Percentiles rank a stretch among this genome's conserved stretches.
phyloP scores from a whole-genome alignment of 2,329 filamentous ascomycete genomes.

The Trichoderma koningii region DNA sequence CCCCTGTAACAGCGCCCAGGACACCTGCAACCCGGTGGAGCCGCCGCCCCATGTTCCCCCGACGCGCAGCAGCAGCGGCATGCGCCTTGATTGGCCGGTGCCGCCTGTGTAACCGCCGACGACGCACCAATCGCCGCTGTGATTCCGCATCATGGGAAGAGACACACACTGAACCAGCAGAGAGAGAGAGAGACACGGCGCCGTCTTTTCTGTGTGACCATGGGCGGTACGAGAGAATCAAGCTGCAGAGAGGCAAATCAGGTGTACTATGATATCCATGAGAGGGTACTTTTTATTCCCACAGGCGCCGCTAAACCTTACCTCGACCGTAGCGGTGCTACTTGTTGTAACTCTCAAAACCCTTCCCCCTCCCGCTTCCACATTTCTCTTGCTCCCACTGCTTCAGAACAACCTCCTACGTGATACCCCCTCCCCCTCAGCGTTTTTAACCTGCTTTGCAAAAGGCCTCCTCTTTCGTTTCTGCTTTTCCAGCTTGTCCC shows the following conservation, averaged over 20 bases:
- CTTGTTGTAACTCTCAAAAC: neutral
- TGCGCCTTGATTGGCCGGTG: slow-evolving; percentile 40
- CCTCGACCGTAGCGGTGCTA: neutral
- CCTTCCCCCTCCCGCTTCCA: slow-evolving; percentile 13
- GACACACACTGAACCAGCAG: neutral
- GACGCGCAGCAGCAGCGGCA: slow-evolving; percentile 31
- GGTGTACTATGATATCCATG: too few species aligned
- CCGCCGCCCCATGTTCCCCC: neutral
- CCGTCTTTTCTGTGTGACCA: slow-evolving; percentile 23
- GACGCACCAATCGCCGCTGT: slow-evolving; percentile 36
- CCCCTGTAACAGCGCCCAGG: neutral
- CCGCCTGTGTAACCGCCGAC: slow-evolving; percentile 45
- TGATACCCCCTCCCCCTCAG: slow-evolving; percentile 19
- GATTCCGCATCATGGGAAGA: neutral
- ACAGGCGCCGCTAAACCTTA: neutral
- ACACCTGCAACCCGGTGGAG: neutral
- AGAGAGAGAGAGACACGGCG: neutral
- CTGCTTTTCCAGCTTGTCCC: neutral
- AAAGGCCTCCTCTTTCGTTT: slow-evolving; percentile 2
- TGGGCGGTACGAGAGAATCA: neutral
- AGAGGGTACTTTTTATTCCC: too few species aligned
- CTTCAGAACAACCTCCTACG: slow-evolving; percentile 22
- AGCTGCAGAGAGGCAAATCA: too few species aligned
- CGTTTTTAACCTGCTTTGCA: neutral
- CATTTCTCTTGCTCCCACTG: slow-evolving; percentile 24